A percentile compares a stretch with the other conserved stretches of the same genome.
Evolutionary conservation across 495 filamentous ascomycete genomes (phyloP).

Genomic region (Podospora sp.): DNA sequence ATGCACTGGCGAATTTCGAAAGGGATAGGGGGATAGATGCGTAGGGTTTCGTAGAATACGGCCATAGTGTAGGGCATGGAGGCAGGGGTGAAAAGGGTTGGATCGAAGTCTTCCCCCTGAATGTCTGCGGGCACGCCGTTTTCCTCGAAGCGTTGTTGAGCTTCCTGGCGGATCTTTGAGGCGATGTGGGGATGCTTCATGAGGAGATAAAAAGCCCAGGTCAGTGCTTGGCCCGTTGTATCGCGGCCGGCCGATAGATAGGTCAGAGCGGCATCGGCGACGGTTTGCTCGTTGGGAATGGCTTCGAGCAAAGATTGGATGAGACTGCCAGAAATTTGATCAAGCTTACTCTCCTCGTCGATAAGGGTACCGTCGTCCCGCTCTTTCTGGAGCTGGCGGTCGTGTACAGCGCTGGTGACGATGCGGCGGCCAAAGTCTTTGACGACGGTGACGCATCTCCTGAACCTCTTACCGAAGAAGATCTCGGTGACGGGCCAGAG

Average conservation of each 20-base stretch:
- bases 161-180: conserved; percentile 48
- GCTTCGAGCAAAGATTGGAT: conserved; percentile 60
- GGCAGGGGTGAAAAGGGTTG: conserved; percentile 44
- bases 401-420: conserved; percentile 50
- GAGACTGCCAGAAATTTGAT: conserved; percentile 53
- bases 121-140: neutral
- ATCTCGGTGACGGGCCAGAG: conserved; percentile 59
- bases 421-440: conserved; percentile 54
- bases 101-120: conserved; percentile 28
- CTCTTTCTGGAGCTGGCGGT: conserved; percentile 24
- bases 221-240: conserved; percentile 62
- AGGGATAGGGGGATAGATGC: conserved; percentile 62
- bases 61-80: conserved; percentile 57
- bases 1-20: conserved; percentile 63
- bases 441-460: conserved; percentile 48
- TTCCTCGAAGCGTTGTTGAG: conserved; percentile 26
- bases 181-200: conserved; percentile 49
- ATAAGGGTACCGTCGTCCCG: neutral
- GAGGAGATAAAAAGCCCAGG: conserved; percentile 61
- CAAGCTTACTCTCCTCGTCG: conserved; percentile 35
- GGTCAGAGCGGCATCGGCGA: conserved; percentile 62
- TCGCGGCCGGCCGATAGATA: conserved; percentile 63
- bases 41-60: conserved; percentile 59
- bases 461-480: conserved; percentile 50
- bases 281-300: conserved; percentile 50